Base-by-base conservation (phyloP, 108 stramenopile genomes). In the Nitzschia palea region DNA sequence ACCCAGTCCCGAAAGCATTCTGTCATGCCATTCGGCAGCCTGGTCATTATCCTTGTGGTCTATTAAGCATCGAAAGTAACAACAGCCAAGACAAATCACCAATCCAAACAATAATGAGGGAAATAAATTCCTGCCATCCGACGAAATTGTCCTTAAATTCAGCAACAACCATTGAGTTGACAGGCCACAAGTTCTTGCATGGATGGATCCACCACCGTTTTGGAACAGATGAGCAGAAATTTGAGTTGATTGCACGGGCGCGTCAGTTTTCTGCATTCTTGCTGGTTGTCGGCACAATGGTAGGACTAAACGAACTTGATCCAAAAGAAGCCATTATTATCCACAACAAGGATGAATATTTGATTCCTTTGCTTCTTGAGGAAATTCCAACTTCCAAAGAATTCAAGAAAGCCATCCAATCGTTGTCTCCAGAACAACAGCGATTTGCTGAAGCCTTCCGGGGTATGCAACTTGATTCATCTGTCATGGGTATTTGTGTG, bases 371-470 rank as follows among this genome's bases (percentile, higher is more conserved):
- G 34, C 64, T 91, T 3, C 48, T 94, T 31, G 80, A 91, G 17
- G 86, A 87, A 35, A 52, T 96, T 40, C 95, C 95, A 18, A 86
- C 89, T 1, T 84, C 95, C 14, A 90, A 90, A 67, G 89, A 86
- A 54, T 96, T 96, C 81, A 86, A 90, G 42, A 92, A 95, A 74
- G 88, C 91, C 22, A 87, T 95, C 28, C 51, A 58, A 53, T 86
- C 85, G 12, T 73, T 95, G 5, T 92, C 90, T 23, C 89, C 91
- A 17, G 91, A 95, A 53, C 95, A 95, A 65, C 90, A 88, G 44
- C 80, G 66, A 25, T 95, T 95, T 71, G 91, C 90, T 9, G 59
- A 78, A 47, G 73, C 95, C 1, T 91, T 77, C 53, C 83, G 95
- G 31, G 62, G 42, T 3, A 93, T 95, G 95, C 91, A 95, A 65